phyloP scores from a whole-genome alignment of 2,329 filamentous ascomycete species.

The Blumeria hordei region DNA sequence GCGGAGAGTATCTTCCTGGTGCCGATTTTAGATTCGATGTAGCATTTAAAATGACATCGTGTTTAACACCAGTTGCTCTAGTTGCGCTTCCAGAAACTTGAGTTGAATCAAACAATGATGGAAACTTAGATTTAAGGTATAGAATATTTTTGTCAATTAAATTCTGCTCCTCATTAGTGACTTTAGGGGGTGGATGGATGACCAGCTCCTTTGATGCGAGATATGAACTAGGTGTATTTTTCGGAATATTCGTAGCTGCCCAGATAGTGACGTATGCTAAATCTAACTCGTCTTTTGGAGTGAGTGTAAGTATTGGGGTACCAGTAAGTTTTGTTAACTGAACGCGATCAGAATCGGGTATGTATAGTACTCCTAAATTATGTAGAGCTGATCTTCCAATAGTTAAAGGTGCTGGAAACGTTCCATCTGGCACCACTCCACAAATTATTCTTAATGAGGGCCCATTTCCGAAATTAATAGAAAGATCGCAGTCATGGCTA shows the following conservation, averaged over 20 bases:
- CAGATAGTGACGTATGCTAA: background rate
- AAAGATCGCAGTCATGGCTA: background rate
- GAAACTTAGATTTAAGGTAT: background rate
- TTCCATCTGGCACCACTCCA: background rate
- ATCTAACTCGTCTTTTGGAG: background rate
- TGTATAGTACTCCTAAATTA: background rate
- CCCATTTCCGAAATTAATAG: background rate
- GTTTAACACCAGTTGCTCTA: background rate
- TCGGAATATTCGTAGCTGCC: background rate
- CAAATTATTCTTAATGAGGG: background rate
- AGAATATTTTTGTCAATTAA: background rate
- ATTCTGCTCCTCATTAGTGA: background rate
- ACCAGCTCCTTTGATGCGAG: background rate
- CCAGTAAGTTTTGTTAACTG: background rate
- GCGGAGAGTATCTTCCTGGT: background rate
- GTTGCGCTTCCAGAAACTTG: background rate
- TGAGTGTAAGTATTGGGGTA: background rate
- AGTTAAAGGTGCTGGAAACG: slow-evolving; percentile 1
- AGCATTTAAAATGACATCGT: background rate
- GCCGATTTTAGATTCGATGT: background rate
- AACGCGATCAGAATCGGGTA: background rate
- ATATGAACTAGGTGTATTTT: background rate
- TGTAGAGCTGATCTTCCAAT: slow-evolving; percentile 1
- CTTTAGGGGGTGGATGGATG: background rate
- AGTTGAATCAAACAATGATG: background rate